Conservation (phyloP, 2,329 filamentous ascomycete genomes). For the Gaeumannomyces sp. region DNA sequence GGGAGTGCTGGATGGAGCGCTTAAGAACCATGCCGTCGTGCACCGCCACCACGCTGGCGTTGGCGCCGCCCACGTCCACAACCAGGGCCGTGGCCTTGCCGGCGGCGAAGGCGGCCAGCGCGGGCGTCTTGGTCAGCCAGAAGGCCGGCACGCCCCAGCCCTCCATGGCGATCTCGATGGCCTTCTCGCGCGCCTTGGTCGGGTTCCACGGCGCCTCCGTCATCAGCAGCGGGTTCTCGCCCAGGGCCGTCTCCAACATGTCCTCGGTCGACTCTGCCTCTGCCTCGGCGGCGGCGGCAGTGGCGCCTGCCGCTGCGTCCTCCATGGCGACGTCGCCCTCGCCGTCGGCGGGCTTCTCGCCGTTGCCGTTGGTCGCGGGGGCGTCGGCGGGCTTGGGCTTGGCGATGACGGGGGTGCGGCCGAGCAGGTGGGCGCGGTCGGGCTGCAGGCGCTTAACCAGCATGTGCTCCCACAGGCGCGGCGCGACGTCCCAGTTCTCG, state of each 20-base stretch:
- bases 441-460: constrained; percentile 85
- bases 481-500: constrained; percentile 91
- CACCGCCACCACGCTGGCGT: constrained; percentile 82
- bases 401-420: constrained; percentile 6
- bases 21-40: constrained; percentile 93
- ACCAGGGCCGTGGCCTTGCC: constrained; percentile 92
- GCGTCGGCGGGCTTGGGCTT: constrained; percentile 5
- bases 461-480: constrained; percentile 86
- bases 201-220: constrained; percentile 93
- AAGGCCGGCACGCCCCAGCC: constrained; percentile 93
- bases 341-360: constrained; percentile 66
- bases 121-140: constrained; percentile 83
- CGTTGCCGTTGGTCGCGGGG: not conserved
- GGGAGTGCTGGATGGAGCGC: constrained; percentile 80
- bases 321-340: constrained; percentile 58
- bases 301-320: constrained; percentile 48
- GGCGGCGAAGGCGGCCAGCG: constrained; percentile 83
- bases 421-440: constrained; percentile 59
- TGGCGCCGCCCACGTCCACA: constrained; percentile 83
- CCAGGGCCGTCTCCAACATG: constrained; percentile 64
- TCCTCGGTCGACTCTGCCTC: constrained; percentile 40
- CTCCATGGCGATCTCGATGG: constrained; percentile 95
- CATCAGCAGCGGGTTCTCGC: constrained; percentile 86
- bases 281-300: constrained; percentile 48
- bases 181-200: constrained; percentile 82